Evolutionary conservation across 257 asterid genomes (phyloP).

Genomic region (Solanum tarapatanum): DNA sequence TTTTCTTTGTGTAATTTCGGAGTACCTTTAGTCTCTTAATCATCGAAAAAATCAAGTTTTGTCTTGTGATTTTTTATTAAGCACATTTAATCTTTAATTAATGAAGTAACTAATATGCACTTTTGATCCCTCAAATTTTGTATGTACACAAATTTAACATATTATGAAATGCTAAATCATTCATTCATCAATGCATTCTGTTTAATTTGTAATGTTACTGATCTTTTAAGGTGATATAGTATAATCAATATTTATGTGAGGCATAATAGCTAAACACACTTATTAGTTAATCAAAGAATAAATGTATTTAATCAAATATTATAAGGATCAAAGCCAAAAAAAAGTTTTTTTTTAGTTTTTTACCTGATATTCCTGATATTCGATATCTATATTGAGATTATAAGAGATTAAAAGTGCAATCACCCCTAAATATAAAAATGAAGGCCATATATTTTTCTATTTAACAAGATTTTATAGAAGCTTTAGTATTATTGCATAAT

Average conservation of each 20-base stretch:
- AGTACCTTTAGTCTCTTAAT: not conserved
- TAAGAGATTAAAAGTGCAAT: not conserved
- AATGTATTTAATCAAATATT: not conserved
- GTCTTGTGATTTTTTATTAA: not conserved
- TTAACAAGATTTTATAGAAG: not conserved
- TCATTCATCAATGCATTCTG: not conserved
- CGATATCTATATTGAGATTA: rapidly evolving
- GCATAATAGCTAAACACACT: not conserved
- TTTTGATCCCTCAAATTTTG: not conserved
- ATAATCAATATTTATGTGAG: not conserved
- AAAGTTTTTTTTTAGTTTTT: not conserved
- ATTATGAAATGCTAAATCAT: not conserved
- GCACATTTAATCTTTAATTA: not conserved
- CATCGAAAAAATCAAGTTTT: not conserved
- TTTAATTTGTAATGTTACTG: not conserved
- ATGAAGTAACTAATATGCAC: not conserved
- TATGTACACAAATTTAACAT: not conserved
- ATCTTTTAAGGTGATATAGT: not conserved
- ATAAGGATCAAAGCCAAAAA: not conserved
- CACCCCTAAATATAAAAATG: not conserved
- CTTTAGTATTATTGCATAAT: not conserved
- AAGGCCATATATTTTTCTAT: not conserved
- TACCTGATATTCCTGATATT: not conserved
- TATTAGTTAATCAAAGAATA: not conserved
- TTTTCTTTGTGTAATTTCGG: too few relatives aligned